A percentile compares a stretch with the other conserved stretches of the same genome.
Evolutionary conservation across 148 eudicot genomes (phyloP).

Genomic region (Cornus kousa): DNA sequence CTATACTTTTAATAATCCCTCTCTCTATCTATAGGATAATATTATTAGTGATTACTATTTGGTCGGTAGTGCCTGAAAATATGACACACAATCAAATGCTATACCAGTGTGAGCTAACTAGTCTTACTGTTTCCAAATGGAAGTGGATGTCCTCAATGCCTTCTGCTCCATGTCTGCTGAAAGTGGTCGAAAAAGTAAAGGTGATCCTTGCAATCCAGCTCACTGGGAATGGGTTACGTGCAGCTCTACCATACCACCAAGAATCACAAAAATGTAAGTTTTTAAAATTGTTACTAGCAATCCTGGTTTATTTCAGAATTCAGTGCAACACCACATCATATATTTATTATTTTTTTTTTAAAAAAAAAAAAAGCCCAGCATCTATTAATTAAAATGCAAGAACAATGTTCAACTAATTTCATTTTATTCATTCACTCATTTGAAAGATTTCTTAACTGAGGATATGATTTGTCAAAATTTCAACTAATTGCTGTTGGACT

Average conservation of each 20-base stretch:
- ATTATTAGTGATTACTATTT: not conserved
- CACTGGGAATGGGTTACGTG: slow-evolving; percentile 90
- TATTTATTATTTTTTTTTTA: too few species aligned
- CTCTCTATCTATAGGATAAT: not conserved
- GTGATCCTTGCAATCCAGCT: slow-evolving; percentile 88
- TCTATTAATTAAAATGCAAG: too few species aligned
- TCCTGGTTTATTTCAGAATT: not conserved
- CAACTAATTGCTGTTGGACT: not conserved
- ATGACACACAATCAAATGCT: not conserved
- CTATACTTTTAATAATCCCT: not conserved
- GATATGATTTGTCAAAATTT: not conserved
- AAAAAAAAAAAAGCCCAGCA: not conserved
- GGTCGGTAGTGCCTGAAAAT: not conserved
- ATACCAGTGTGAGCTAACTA: slow-evolving; percentile 11
- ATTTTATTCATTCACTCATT: not conserved
- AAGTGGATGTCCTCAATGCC: slow-evolving; percentile 63
- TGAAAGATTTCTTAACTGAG: not conserved
- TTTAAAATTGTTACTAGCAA: not conserved
- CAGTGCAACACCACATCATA: not conserved
- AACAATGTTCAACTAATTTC: not conserved
- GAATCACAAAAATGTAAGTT: slow-evolving; percentile 81
- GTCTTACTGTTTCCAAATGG: slow-evolving; percentile 29
- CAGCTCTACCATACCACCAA: slow-evolving; percentile 66
- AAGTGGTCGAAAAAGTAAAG: slow-evolving; percentile 39
- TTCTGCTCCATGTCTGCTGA: slow-evolving; percentile 44